Percentiles rank a stretch among this genome's conserved stretches.
Evolutionary conservation across 2,329 filamentous ascomycete genomes (phyloP).

Genomic region (Fragosphaeria purpurea): DNA sequence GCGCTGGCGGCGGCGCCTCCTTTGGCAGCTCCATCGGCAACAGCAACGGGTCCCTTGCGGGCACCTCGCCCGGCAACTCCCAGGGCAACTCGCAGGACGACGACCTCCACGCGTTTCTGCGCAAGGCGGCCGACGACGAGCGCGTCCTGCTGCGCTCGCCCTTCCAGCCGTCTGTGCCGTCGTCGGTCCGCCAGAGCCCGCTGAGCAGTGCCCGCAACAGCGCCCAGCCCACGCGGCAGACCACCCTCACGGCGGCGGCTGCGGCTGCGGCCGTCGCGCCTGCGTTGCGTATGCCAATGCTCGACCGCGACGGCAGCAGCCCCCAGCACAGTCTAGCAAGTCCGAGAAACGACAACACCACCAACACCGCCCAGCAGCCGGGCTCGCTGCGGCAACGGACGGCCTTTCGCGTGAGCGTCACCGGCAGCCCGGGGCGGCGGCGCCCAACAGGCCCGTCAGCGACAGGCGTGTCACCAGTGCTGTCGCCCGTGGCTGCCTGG

Average conservation of each 20-base stretch:
- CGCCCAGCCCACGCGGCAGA: too few relatives aligned
- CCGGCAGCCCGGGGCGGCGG: slow-evolving; percentile 11
- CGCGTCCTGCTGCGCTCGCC: slow-evolving; percentile 44
- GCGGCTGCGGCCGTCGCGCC: slow-evolving; percentile 16
- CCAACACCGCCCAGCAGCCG: too few relatives aligned
- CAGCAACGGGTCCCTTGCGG: slow-evolving; percentile 12
- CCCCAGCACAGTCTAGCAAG: slow-evolving; percentile 13
- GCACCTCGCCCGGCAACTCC: slow-evolving; percentile 27
- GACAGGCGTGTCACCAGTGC: too few relatives aligned
- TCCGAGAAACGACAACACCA: too few relatives aligned
- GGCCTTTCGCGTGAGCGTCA: slow-evolving; percentile 2
- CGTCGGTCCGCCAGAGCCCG: slow-evolving; percentile 22
- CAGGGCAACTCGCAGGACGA: slow-evolving; percentile 41
- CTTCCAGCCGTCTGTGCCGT: slow-evolving; percentile 43
- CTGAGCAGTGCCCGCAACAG: slow-evolving; percentile 6
- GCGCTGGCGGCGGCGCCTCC: neutral
- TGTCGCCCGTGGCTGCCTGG: too few relatives aligned
- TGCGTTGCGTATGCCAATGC: slow-evolving; percentile 42
- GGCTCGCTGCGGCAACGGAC: slow-evolving; percentile 16
- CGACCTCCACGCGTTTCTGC: slow-evolving; percentile 44
- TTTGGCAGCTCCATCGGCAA: too few relatives aligned
- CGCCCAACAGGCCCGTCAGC: too few relatives aligned
- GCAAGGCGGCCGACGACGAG: slow-evolving; percentile 45
- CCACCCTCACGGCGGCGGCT: slow-evolving; percentile 6
- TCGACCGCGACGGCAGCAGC: slow-evolving; percentile 27